A percentile compares a stretch with the other conserved stretches of the same genome.
phyloP scores from a whole-genome alignment of 1,284 basidiomycete species.

The Boletus hoseneyae region DNA sequence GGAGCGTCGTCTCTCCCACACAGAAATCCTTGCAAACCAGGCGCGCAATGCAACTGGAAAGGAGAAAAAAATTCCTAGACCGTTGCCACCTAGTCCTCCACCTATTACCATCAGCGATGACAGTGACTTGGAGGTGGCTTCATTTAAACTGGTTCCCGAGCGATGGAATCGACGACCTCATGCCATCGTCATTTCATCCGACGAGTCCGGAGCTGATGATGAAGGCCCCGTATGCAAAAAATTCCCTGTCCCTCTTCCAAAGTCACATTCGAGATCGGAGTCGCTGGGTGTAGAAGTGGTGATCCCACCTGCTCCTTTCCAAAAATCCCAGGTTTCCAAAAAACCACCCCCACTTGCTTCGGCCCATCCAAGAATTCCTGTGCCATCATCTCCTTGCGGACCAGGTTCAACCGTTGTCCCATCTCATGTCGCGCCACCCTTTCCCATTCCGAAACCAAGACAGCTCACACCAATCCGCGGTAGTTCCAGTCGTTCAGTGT shows the following conservation, averaged over 20 bases:
- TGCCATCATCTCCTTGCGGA: conserved; percentile 3
- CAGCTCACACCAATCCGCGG: conserved; percentile 68
- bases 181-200: conserved; percentile 38
- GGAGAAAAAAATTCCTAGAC: conserved; percentile 5
- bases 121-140: conserved; percentile 22
- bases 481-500: conserved; percentile 36
- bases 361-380: conserved; percentile 7
- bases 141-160: conserved; percentile 15
- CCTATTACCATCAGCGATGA: conserved; percentile 29
- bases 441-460: conserved; percentile 43
- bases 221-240: conserved; percentile 1
- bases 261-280: conserved; percentile 18
- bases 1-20: conserved; percentile 49
- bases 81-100: conserved; percentile 1
- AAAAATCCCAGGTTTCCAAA: conserved; percentile 7
- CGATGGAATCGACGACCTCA: conserved; percentile 22
- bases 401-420: conserved; percentile 2
- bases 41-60: conserved; percentile 8
- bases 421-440: conserved; percentile 11
- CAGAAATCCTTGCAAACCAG: conserved; percentile 33
- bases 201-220: conserved; percentile 39
- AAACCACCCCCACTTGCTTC: conserved; percentile 1
- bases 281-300: conserved; percentile 35
- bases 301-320: conserved; percentile 32
- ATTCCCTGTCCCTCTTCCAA: conserved; percentile 11